phyloP scores from a whole-genome alignment of 2,329 filamentous ascomycete species.

The Fusarium luffae region DNA sequence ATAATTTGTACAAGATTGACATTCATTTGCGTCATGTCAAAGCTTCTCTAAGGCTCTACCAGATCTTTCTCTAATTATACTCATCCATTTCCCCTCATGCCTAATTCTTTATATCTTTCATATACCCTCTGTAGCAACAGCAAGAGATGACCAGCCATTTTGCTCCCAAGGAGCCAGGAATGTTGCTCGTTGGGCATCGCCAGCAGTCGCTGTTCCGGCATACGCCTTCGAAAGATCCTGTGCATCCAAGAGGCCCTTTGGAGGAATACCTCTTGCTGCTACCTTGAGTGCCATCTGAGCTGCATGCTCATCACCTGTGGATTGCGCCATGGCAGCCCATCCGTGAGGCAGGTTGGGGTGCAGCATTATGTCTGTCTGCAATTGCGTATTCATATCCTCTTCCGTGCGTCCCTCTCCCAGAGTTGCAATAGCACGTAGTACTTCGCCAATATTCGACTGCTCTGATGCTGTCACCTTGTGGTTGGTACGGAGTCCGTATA shows the following conservation, averaged over 20 bases:
- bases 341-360: constrained; percentile 81
- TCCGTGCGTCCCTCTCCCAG: constrained; percentile 62
- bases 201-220: constrained; percentile 75
- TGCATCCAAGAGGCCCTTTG: constrained; percentile 74
- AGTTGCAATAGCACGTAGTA: constrained; percentile 79
- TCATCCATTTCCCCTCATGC: not conserved
- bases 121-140: constrained; percentile 43
- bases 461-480: constrained; percentile 72
- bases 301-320: constrained; percentile 63
- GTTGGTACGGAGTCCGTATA: constrained; percentile 76
- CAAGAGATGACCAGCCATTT: constrained; percentile 72
- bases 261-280: constrained; percentile 79
- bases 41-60: not conserved
- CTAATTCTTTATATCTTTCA: not conserved
- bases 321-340: constrained; percentile 79
- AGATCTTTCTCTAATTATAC: not conserved
- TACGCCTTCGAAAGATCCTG: constrained; percentile 78
- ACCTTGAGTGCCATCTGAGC: constrained; percentile 85
- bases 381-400: constrained; percentile 68
- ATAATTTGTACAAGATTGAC: not conserved
- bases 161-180: constrained; percentile 83
- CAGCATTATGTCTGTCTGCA: constrained; percentile 82
- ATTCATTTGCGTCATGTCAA: not conserved
- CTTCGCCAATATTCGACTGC: constrained; percentile 75
- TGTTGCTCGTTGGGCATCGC: constrained; percentile 80